Evolutionary conservation across 2,329 filamentous ascomycete species (phyloP), one percentile per base, ranked within the genome.

Genomic region (Cladosporium sp.): DNA sequence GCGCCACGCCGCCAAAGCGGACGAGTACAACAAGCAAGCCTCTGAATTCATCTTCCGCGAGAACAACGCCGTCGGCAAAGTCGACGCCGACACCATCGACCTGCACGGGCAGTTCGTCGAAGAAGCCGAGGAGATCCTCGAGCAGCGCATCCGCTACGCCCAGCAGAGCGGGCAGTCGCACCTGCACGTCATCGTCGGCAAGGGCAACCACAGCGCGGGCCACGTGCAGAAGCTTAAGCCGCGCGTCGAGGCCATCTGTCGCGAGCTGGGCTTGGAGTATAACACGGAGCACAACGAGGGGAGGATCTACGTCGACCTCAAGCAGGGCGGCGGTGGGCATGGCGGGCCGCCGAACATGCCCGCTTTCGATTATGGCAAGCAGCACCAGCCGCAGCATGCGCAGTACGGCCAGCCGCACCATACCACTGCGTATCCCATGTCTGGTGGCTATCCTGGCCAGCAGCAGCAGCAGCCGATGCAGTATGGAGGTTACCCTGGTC

Each of bases 171-270:
- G 88, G 0, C 86, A 95, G 73, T 82, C 76, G 17, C 89, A 96
- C 72, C 74, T 99, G 50, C 90, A 96, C 72, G 91, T 95, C 36
- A 96, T 99, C 63, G 92, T 97, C 24, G 93, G 93, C 64, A 95
- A 92, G 71, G 93, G 93, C 3, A 93, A 95, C 68, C 93, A 99
- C 73, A 89, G 84, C 44, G 75, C 73, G 8, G 80, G 84, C 58
- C 86, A 93, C 63, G 79, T 97, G 19, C 89, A 96, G 70, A 96
- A 93, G 77, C 84, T 99, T 70, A 96, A 95, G 73, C 93, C 93
- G n/a, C 80, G 88, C 54, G 89, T 97, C 38, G 91, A 97, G 73
- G 79, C 88, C 66, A 77, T 97, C 43, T 96, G 92, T 70, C 80
- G 76, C 43, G 86, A 96, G 67, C 71, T 95, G 39, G 89, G 91